Conservation (phyloP, 2,329 filamentous ascomycete genomes). For the Verticillium isaacii region DNA sequence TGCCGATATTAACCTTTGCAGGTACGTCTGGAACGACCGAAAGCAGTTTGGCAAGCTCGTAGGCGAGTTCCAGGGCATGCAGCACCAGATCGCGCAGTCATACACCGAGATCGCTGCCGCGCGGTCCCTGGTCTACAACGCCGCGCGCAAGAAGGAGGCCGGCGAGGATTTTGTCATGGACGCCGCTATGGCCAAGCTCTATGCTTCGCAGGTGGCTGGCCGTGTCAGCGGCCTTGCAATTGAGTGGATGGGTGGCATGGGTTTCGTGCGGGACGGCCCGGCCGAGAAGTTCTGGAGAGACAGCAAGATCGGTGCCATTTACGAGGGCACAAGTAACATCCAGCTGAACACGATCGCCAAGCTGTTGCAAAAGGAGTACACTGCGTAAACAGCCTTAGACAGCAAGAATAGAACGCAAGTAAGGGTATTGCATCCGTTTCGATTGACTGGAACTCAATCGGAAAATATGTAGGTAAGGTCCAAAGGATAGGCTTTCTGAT, state of each 20-base stretch:
- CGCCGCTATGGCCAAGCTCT: slow-evolving; percentile 97
- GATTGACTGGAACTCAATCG: not conserved
- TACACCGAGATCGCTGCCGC: slow-evolving; percentile 93
- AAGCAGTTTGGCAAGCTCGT: slow-evolving; percentile 93
- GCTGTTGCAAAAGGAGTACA: slow-evolving; percentile 58
- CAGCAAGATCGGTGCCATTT: slow-evolving; percentile 97
- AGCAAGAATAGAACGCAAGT: not conserved
- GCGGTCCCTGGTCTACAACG: slow-evolving; percentile 90
- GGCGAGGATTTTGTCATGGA: slow-evolving; percentile 93
- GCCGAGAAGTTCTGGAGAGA: slow-evolving; percentile 98
- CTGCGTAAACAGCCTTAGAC: slow-evolving; percentile 21
- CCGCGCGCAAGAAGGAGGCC: slow-evolving; percentile 95
- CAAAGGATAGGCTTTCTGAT: no score
- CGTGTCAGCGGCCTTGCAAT: slow-evolving; percentile 80
- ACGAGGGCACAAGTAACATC: slow-evolving; percentile 84
- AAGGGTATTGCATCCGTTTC: not conserved
- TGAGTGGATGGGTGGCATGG: slow-evolving; percentile 99
- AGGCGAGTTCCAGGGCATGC: slow-evolving; percentile 98
- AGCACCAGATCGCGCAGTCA: slow-evolving; percentile 95
- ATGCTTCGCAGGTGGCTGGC: slow-evolving; percentile 86
- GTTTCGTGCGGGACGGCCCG: slow-evolving; percentile 91
- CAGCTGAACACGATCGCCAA: slow-evolving; percentile 65
- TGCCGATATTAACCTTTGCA: slow-evolving; percentile 18
- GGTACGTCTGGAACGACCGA: slow-evolving; percentile 96
- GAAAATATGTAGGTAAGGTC: no score